These are phyloP conservation scores for Westerdykella aurantiaca DNA, from an alignment of 2,329 filamentous ascomycete species.

Conservation along the genomic window DNA sequence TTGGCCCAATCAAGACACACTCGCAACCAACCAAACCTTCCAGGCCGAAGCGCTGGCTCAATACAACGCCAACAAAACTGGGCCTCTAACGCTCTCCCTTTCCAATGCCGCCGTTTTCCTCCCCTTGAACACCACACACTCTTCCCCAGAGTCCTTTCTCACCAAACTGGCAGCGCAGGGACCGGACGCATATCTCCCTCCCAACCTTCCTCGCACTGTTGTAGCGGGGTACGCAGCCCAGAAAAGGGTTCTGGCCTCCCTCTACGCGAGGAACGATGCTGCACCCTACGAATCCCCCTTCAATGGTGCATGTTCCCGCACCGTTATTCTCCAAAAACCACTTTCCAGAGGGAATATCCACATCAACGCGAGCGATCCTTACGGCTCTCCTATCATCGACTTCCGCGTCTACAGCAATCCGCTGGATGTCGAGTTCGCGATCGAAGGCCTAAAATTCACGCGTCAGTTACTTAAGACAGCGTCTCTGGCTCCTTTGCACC, in stretches of 20 bases:
- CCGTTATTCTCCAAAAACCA: constrained; percentile 20
- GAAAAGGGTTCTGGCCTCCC: constrained; percentile 11
- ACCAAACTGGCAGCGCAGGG: constrained; percentile 7
- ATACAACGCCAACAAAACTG: constrained; percentile 18
- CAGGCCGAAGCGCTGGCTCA: constrained; percentile 13
- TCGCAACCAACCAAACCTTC: constrained; percentile 13
- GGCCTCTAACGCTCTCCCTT: constrained; percentile 16
- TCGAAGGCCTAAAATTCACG: constrained; percentile 22
- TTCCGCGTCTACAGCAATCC: constrained; percentile 29
- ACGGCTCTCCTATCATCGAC: constrained; percentile 21
- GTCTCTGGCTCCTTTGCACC: constrained; percentile 8
- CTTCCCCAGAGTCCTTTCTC: constrained; percentile 4
- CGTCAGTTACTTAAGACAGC: constrained; percentile 12
- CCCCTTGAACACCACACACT: constrained; percentile 5
- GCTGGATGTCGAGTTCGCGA: constrained; percentile 21
- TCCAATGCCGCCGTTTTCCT: constrained; percentile 11
- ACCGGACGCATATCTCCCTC: constrained; percentile 9
- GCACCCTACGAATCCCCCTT: constrained; percentile 20
- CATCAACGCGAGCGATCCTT: constrained; percentile 25
- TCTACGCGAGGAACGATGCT: constrained; percentile 14
- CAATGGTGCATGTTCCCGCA: constrained; percentile 6
- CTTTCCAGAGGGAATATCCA: constrained; percentile 32
- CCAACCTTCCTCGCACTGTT: constrained; percentile 1
- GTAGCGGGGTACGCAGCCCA: constrained; percentile 12
- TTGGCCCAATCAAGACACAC: constrained; percentile 5